A percentile compares a stretch with the other conserved stretches of the same genome.
Conservation (phyloP, 129 eudicot species). For the Flaveria brownii region DNA sequence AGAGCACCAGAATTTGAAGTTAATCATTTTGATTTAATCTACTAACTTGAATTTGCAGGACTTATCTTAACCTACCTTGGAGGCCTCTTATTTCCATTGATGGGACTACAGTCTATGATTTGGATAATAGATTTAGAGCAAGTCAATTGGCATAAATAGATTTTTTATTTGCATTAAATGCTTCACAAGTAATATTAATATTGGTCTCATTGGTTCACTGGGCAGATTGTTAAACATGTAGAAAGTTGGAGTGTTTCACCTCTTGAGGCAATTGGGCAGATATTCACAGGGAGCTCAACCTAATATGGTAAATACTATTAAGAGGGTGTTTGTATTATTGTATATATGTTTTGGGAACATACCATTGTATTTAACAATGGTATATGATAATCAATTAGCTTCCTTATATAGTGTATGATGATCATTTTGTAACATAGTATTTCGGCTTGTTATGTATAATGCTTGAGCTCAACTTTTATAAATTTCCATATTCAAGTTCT, state of each 20-base stretch:
- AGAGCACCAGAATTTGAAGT: neutral
- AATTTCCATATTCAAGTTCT: neutral
- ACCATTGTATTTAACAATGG: neutral
- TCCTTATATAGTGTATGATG: no score
- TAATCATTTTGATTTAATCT: neutral
- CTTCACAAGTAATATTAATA: neutral
- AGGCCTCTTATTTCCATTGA: slow-evolving; percentile 71
- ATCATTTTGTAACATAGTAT: no score
- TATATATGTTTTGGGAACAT: neutral
- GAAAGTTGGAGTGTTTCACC: slow-evolving; percentile 91
- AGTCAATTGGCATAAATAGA: slow-evolving; percentile 16
- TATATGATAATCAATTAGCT: no score
- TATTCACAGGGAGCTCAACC: slow-evolving; percentile 46
- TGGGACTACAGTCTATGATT: slow-evolving; percentile 77
- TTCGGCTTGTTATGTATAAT: neutral
- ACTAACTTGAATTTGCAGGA: slow-evolving; percentile 50
- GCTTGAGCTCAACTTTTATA: neutral
- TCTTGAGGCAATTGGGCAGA: slow-evolving; percentile 84
- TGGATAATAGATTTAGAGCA: slow-evolving; percentile 55
- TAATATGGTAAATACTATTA: slow-evolving; percentile 21
- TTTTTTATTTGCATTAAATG: neutral
- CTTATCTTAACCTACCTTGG: slow-evolving; percentile 94
- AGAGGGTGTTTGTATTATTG: neutral
- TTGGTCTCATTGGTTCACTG: slow-evolving; percentile 18
- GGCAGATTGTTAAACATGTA: slow-evolving; percentile 78